Evolutionary conservation across 176 grass and related monocot species (phyloP).

Genomic region (Musa acuminata): DNA sequence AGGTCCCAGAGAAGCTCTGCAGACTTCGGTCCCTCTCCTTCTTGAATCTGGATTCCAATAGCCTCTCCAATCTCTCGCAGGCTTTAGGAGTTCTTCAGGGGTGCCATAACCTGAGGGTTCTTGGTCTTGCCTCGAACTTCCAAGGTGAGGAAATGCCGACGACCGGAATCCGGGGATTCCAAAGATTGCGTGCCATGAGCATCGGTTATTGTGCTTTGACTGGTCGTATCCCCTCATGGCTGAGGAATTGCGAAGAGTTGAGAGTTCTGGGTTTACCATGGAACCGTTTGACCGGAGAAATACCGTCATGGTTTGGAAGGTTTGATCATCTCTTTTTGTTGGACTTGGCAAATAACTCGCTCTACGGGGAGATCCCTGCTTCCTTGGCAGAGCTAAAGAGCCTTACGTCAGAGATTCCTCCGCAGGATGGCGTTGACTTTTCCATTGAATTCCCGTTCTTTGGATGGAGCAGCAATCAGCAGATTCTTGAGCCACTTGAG

Average conservation of each 20-base stretch:
- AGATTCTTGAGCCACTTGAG: not conserved
- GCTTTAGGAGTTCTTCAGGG: not conserved
- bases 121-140: not conserved
- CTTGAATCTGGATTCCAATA: not conserved
- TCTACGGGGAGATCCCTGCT: not conserved
- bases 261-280: not conserved
- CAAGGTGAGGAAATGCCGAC: not conserved
- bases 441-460: not conserved
- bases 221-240: not conserved
- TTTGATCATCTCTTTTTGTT: not conserved
- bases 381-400: not conserved
- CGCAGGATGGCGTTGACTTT: not conserved
- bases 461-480: not conserved
- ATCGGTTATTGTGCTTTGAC: not conserved
- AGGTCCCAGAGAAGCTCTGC: not conserved
- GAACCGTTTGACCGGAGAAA: not conserved
- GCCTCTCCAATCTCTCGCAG: not conserved
- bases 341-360: not conserved
- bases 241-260: not conserved
- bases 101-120: not conserved
- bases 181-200: not conserved
- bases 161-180: not conserved
- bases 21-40: not conserved
- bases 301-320: not conserved
- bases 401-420: not conserved